Evolutionary conservation across 2,329 filamentous ascomycete genomes (phyloP).

Genomic region (Xylariaceae sp.): DNA sequence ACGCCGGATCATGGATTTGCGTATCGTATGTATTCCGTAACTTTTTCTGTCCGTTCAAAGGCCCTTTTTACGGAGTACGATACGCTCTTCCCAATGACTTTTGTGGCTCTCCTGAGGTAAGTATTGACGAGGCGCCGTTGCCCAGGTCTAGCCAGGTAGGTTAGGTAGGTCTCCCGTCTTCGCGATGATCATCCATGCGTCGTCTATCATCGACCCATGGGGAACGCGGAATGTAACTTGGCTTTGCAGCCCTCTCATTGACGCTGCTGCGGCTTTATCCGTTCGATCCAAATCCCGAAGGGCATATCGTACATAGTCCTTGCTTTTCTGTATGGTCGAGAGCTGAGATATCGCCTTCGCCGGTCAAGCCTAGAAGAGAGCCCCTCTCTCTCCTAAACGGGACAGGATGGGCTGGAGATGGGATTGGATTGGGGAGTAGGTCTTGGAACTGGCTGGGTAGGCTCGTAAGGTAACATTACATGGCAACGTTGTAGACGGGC

Average conservation of each 20-base stretch:
- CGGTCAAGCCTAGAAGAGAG: neutral
- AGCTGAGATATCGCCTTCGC: neutral
- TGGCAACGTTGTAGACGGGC: neutral
- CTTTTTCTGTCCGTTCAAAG: too few species aligned
- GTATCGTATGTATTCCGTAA: too few species aligned
- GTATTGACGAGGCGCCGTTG: too few species aligned
- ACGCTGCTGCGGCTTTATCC: neutral
- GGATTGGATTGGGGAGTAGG: neutral
- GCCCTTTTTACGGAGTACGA: neutral
- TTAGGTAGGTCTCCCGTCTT: too few species aligned
- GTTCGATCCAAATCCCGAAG: neutral
- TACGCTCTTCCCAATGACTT: neutral
- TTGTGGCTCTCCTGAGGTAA: neutral
- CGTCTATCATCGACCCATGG: neutral
- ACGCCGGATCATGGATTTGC: neutral
- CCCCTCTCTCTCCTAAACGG: neutral
- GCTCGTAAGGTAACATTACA: neutral
- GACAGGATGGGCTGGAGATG: neutral
- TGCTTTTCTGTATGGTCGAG: neutral
- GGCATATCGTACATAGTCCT: neutral
- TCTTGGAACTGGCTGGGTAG: neutral
- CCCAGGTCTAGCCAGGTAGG: too few species aligned
- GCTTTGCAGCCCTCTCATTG: neutral
- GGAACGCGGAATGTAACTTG: neutral
- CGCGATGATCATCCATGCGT: too few species aligned